These are phyloP conservation scores for Metroxylon sagu DNA, from an alignment of 176 grass and related monocot genomes.

Conservation along the genomic window DNA sequence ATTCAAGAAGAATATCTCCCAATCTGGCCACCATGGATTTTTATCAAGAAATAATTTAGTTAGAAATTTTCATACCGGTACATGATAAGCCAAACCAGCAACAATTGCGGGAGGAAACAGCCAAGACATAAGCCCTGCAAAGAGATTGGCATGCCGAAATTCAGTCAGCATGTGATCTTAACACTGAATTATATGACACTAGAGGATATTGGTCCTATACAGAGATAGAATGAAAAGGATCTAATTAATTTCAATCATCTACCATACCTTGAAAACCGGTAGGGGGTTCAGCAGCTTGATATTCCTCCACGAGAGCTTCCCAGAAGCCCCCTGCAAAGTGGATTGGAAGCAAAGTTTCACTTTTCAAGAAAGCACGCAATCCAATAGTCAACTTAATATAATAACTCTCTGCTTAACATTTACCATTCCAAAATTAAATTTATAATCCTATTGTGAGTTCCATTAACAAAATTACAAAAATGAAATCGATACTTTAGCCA, in stretches of 20 bases:
- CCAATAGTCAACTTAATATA: too few relatives aligned
- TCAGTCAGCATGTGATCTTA: neutral
- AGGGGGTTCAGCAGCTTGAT: slow-evolving; percentile 74
- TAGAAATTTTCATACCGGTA: slow-evolving; percentile 41
- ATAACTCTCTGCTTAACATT: too few relatives aligned
- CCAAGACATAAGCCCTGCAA: slow-evolving; percentile 82
- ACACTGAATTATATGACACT: neutral
- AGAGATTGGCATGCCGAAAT: slow-evolving; percentile 5
- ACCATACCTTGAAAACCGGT: slow-evolving; percentile 76
- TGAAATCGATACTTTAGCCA: too few relatives aligned
- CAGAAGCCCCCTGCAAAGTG: slow-evolving; percentile 31
- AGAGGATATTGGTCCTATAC: neutral
- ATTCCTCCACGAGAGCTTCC: slow-evolving; percentile 48
- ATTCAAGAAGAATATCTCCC: too few relatives aligned
- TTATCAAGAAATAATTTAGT: too few relatives aligned
- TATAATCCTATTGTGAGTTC: too few relatives aligned
- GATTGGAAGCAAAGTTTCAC: too few relatives aligned
- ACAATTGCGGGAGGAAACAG: slow-evolving; percentile 73
- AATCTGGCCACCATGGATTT: too few relatives aligned
- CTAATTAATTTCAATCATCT: neutral
- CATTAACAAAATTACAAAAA: too few relatives aligned
- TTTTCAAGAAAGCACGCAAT: too few relatives aligned
- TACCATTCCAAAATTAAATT: too few relatives aligned
- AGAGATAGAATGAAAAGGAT: neutral
- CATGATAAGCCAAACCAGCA: slow-evolving; percentile 63